Evolutionary conservation across 768 basidiomycete species (phyloP).

Genomic region (Leccinum obscurum): DNA sequence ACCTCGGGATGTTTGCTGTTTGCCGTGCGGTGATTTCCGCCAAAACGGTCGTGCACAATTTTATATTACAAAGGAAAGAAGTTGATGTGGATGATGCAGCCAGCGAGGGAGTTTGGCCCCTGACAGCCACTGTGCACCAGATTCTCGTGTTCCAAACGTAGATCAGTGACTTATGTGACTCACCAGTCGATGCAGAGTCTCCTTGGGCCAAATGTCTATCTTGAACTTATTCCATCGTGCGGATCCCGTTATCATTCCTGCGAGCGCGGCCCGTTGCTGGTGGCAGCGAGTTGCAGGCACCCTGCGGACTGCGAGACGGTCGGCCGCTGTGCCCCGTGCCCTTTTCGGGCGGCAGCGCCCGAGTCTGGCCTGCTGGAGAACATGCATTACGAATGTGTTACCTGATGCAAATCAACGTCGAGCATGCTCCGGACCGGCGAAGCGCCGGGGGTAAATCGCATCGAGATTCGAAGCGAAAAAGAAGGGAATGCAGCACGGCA

Average conservation of each 20-base stretch:
- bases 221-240: background rate
- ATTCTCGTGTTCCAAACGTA: constrained; percentile 30
- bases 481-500: background rate
- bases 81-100: constrained; percentile 29
- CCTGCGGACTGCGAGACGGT: constrained; percentile 5
- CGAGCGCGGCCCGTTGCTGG: background rate
- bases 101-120: constrained; percentile 31
- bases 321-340: background rate
- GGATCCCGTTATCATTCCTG: background rate
- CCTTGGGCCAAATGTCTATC: background rate
- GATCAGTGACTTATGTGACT: background rate
- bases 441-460: background rate
- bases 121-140: constrained; percentile 32
- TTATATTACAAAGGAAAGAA: constrained; percentile 33
- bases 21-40: constrained; percentile 20
- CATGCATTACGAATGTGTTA: constrained; percentile 7
- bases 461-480: background rate
- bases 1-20: constrained; percentile 29
- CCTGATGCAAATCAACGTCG: constrained; percentile 3
- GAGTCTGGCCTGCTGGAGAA: constrained; percentile 13
- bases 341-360: background rate
- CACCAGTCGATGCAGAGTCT: background rate
- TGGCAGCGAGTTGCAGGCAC: background rate
- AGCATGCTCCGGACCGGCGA: background rate
- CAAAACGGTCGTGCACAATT: constrained; percentile 29